Evolutionary conservation across 345 rosid genomes (phyloP), one percentile per base, ranked within the genome.

Genomic region (Chamaenerion angustifolium): DNA sequence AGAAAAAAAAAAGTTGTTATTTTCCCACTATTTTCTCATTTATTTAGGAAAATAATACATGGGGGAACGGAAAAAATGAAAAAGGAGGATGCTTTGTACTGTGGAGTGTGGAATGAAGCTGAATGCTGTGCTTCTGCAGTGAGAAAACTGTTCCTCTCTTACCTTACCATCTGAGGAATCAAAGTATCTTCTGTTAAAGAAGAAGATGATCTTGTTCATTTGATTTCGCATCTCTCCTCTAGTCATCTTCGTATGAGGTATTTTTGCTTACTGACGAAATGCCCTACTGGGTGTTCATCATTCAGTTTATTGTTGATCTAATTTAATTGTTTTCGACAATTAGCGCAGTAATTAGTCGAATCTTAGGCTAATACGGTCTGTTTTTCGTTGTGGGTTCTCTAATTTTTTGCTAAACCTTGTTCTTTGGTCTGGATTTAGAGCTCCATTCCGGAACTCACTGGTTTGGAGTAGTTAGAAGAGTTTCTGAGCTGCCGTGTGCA

Each of bases 81-180:
- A 35, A 40, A 55, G 50, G 42, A 18, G 40, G 19, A 18, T 7
- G 42, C 16, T 45, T 45, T 45, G 48, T 16, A 13, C 48, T 12
- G 43, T 31, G 54, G 40, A 50, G 37, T 17, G 56, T 48, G 60
- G 47, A 48, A 12, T 31, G 48, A 42, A 50, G 43, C 54, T 19
- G 19, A 35, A 50, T 35, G 17, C 42, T 50, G 17, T 14, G 14
- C 48, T 35, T 11, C 43, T 13, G 67, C 61, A 54, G 48, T 12
- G 56, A 47, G 43, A 61, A 45, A 48, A 43, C 40, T 42, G 47
- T 54, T 53, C 10, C 49, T 46, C 54, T 66, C 50, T 58, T 17
- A 19, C 50, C 59, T 76, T 70, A 60, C 78, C 69, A 54, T 71
- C 68, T 59, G 68, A 63, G 76, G 75, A 77, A 71, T 79, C 79